Base-by-base conservation (phyloP, 2,329 filamentous ascomycete species). In the Fonsecaea multimorphosa region DNA sequence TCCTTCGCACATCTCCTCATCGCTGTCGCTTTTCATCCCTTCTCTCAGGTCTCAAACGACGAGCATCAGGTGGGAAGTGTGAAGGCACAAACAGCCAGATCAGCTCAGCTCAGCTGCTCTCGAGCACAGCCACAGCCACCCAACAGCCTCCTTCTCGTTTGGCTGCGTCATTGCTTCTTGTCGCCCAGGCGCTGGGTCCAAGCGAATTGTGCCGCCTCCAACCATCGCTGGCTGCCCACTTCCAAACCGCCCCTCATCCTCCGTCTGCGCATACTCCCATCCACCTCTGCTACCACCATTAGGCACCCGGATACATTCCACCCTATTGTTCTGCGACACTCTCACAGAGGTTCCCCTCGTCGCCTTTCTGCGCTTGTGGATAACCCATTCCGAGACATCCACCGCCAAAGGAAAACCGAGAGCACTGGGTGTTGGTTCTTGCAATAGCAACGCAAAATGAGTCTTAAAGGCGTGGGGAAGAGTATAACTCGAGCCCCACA, bases 401-500 rank as follows among this genome's bases (percentile, higher is more conserved):
- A 49, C 44, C 24, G 9, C 44, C 44, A n/a, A 1, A 12, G 12
- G 24, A 31, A 14, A 32, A 31, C 27, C 12, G 19, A 11, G 16
- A 34, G 52, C 6, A 5, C 9, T 54, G 52, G 27, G 27, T 32
- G 52, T n/a, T 19, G 6, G 52, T 54, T 14, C 46, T 14, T 53
- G 46, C 32, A 36, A 8, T 54, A 24, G 6, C 49, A n/a, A n/a
- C 22, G 59, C 69, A 72, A 74, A 76, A 98, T 99, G 95, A 97
- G 93, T 87, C 93, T 97, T 85, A 96, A 95, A 81, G 95, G 95
- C 75, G 92, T 99, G 76, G 89, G 91, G 78, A 98, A 97, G 85
- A 90, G 90, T 83, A 84, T 97, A 76, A 87, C 87, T 69, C 88
- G 95, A 81, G 94, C 94, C 76, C 95, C 95, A 72, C 95, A 99